phyloP scores from a whole-genome alignment of 805 yeast species.

The Kluyveromyces nonfermentans region DNA sequence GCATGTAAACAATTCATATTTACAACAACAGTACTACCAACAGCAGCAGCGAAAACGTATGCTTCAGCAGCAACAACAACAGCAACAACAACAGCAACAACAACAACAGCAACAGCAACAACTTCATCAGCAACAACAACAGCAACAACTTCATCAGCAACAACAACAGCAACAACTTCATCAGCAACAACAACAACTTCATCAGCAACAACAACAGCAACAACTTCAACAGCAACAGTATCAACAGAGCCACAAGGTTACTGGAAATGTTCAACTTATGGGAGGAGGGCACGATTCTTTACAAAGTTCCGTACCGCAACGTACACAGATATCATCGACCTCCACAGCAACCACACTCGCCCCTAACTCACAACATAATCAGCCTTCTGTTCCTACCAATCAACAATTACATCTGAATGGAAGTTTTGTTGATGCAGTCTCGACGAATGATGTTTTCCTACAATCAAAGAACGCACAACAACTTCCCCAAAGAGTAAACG shows the following conservation, averaged over 20 bases:
- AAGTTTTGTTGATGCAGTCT: conserved; percentile 73
- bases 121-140: conserved; percentile 4
- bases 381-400: conserved; percentile 5
- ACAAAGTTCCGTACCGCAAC: background rate
- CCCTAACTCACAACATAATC: conserved; percentile 4
- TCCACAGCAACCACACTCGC: conserved; percentile 6
- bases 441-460: conserved; percentile 87
- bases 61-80: conserved; percentile 12
- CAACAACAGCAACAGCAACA: conserved; percentile 12
- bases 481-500: conserved; percentile 1
- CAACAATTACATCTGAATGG: conserved; percentile 29
- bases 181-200: background rate
- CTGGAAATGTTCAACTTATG: background rate
- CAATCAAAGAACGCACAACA: conserved; percentile 24
- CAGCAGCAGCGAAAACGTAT: conserved; percentile 10
- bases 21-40: conserved; percentile 14
- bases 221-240: conserved; percentile 4
- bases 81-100: conserved; percentile 10
- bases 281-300: background rate
- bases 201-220: conserved; percentile 6
- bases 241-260: background rate
- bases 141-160: too few relatives aligned
- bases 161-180: background rate
- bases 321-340: background rate
- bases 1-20: conserved; percentile 2